A percentile compares a stretch with the other conserved stretches of the same genome.
These are phyloP conservation scores for Malassezia cuniculi DNA, from an alignment of 1,284 basidiomycete genomes.

Conservation along the genomic window DNA sequence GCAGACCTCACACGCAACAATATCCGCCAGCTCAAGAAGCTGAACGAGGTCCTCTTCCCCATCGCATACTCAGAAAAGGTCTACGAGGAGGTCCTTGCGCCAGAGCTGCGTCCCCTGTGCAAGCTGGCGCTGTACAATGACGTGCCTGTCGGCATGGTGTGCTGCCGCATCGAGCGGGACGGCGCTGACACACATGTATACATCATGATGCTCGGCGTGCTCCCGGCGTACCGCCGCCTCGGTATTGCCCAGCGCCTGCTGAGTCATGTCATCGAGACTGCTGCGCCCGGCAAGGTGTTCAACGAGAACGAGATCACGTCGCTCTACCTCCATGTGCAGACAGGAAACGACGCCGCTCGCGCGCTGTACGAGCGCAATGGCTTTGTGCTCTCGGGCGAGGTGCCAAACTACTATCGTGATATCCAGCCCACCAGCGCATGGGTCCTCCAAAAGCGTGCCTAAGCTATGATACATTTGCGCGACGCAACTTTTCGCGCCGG, in stretches of 20 bases:
- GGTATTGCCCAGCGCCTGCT: constrained; percentile 45
- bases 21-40: constrained; percentile 38
- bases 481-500: constrained; percentile 24
- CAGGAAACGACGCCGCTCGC: constrained; percentile 42
- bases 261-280: constrained; percentile 37
- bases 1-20: constrained; percentile 41
- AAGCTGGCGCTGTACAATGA: constrained; percentile 47
- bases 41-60: constrained; percentile 41
- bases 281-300: constrained; percentile 30
- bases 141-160: constrained; percentile 45
- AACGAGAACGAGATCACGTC: constrained; percentile 24
- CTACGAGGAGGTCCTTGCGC: constrained; percentile 34
- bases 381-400: constrained; percentile 36
- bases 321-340: constrained; percentile 46
- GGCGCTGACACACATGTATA: constrained; percentile 33
- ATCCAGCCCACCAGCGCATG: constrained; percentile 45
- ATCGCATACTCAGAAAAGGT: constrained; percentile 36
- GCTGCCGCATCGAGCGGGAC: constrained; percentile 40
- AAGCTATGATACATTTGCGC: not conserved
- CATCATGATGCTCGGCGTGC: constrained; percentile 47
- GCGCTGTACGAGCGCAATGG: constrained; percentile 45
- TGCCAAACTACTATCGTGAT: constrained; percentile 37
- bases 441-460: constrained; percentile 29
- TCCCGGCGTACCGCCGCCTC: constrained; percentile 46
- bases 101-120: constrained; percentile 28